Base-by-base conservation (phyloP, 257 asterid species). In the Solanum virginianum region DNA sequence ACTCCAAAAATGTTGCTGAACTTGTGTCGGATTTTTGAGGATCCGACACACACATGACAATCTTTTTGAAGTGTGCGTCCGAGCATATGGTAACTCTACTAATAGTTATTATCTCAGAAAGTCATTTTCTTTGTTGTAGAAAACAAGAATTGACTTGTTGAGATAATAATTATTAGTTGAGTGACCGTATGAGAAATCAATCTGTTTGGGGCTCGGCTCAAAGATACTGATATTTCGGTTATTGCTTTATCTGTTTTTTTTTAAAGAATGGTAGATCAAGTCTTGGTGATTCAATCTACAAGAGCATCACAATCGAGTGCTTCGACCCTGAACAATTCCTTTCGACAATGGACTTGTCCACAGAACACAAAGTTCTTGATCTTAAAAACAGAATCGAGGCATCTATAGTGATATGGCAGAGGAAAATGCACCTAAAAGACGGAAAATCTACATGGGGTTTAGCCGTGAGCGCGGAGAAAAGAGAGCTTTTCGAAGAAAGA, bases 371-470 rank as follows among this genome's bases (percentile, higher is more conserved):
- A 88, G 94, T 95, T 83, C 92, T 94, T 26, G 97, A 95, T 87
- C 92, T 95, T 11, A 95, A 95, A 91, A 92, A 95, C 90, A 91
- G 93, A 88, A 94, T 95, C 1, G 99, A 95, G 88, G 99, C 99
- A 49, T 95, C 98, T 10, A 90, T 94, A 11, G 95, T 94, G 85
- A 95, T 95, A 77, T 95, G 99, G 99, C 88, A 90, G 80, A 90
- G 98, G 88, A 95, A 94, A 88, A 91, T 95, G 94, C 47, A 86
- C 75, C 91, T 89, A 9, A 94, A 94, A 89, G 97, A 94, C 14
- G 88, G 84, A 8, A 95, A 94, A 60, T 89, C 97, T 15, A 15
- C 93, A 0, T 95, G 99, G 99, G 92, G 98, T n/a, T 89, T 93
- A 7, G 91, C 92, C 20, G 84, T 93, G 55, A 95, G 97, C 88